Percentiles rank a stretch among this genome's conserved stretches.
phyloP scores from a whole-genome alignment of 108 stramenopile species.

The Pseudonitzschia delicatissima region DNA sequence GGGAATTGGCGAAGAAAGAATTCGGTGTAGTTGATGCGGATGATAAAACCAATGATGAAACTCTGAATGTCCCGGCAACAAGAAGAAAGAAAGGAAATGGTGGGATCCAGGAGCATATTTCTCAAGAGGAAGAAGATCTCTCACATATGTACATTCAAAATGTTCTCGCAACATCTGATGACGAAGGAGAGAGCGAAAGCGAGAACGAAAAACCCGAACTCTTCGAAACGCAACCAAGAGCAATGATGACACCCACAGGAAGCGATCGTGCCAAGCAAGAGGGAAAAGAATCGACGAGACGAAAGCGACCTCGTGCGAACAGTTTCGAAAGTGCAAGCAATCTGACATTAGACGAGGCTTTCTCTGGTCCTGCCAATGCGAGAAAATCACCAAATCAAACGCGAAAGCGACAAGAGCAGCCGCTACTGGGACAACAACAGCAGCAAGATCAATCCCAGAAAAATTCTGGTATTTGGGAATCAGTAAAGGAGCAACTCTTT shows the following conservation, averaged over 20 bases:
- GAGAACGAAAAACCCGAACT: neutral
- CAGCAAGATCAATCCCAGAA: neutral
- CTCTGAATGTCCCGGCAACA: neutral
- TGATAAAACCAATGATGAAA: neutral
- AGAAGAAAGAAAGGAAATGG: neutral
- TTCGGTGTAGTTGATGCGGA: neutral
- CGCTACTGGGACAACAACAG: neutral
- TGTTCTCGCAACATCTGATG: slow-evolving; percentile 12
- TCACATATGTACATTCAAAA: slow-evolving; percentile 8
- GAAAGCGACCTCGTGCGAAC: neutral
- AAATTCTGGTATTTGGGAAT: neutral
- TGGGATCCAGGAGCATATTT: neutral
- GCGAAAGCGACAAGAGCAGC: neutral
- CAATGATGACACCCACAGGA: neutral
- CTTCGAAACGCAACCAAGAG: slow-evolving; percentile 1
- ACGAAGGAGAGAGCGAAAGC: neutral
- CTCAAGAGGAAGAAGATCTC: slow-evolving; percentile 10
- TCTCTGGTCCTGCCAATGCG: no score
- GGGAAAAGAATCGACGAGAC: neutral
- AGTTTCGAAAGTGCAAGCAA: neutral
- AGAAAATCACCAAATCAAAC: no score
- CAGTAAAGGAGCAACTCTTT: neutral
- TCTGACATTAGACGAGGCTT: neutral
- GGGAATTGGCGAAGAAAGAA: neutral
- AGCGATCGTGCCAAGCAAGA: slow-evolving; percentile 1